Conservation (phyloP, 2,329 filamentous ascomycete genomes). For the Fusarium sarcochroum region DNA sequence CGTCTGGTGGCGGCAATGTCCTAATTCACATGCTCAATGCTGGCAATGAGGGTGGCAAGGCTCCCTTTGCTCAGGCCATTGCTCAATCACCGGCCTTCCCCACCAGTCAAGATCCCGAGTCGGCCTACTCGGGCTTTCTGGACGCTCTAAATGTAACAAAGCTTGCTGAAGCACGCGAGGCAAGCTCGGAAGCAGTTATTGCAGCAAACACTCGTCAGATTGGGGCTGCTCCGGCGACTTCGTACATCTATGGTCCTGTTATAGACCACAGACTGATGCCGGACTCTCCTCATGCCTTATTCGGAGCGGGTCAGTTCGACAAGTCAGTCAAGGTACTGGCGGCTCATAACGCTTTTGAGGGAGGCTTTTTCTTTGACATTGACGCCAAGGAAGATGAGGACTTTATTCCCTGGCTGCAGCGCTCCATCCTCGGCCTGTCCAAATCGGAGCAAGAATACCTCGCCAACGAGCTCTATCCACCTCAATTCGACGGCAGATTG, state of each 20-base stretch:
- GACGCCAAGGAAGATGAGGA: background rate
- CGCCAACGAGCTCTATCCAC: background rate
- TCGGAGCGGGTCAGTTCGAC: background rate
- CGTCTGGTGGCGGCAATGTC: constrained; percentile 63
- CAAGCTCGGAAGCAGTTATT: background rate
- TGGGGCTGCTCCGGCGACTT: background rate
- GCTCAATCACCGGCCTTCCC: constrained; percentile 8
- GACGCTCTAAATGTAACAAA: background rate
- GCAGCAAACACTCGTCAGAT: background rate
- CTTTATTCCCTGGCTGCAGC: background rate
- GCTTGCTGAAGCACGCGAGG: background rate
- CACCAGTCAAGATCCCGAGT: background rate
- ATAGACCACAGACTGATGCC: background rate
- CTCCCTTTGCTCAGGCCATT: background rate
- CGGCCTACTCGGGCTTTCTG: background rate
- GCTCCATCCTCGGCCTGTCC: background rate
- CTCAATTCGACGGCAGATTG: background rate
- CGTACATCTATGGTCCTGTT: background rate
- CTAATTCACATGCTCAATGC: constrained; percentile 49
- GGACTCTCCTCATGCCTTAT: background rate
- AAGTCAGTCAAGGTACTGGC: constrained; percentile 13
- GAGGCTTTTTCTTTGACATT: constrained; percentile 6
- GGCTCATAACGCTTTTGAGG: background rate
- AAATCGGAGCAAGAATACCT: background rate
- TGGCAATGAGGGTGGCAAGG: background rate